Conservation (phyloP, 345 rosid genomes). For the Arabis alpina region DNA sequence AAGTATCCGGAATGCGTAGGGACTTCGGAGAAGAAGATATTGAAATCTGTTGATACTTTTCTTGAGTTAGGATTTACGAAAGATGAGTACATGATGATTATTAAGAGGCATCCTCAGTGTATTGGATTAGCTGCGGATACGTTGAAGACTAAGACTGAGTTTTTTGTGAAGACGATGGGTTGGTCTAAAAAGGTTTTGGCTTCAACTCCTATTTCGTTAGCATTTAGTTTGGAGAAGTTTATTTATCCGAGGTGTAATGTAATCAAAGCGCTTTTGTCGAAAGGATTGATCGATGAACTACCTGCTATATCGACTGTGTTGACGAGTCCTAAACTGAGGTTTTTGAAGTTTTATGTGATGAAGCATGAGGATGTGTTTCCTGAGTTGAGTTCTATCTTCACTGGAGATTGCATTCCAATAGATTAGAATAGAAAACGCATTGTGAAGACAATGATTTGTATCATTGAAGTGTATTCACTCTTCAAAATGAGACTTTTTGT, state of each 20-base stretch:
- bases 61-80: constrained; percentile 36
- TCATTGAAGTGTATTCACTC: background rate
- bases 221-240: constrained; percentile 46
- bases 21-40: constrained; percentile 45
- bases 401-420: background rate
- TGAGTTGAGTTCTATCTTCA: constrained; percentile 31
- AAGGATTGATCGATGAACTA: constrained; percentile 30
- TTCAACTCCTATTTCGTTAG: constrained; percentile 25
- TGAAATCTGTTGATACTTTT: constrained; percentile 33
- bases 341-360: constrained; percentile 25
- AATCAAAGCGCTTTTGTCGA: constrained; percentile 33
- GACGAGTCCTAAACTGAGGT: constrained; percentile 27
- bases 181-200: constrained; percentile 36
- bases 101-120: constrained; percentile 35
- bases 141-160: constrained; percentile 35
- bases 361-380: constrained; percentile 11
- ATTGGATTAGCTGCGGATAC: constrained; percentile 38
- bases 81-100: constrained; percentile 41
- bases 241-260: constrained; percentile 46
- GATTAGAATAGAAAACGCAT: constrained; percentile 11
- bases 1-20: constrained; percentile 29
- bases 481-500: constrained; percentile 11
- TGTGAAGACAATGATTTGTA: background rate
- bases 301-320: constrained; percentile 33
- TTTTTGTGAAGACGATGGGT: constrained; percentile 52